Conservation (phyloP, 768 basidiomycete species). For the Sporobolomyces roseus region DNA sequence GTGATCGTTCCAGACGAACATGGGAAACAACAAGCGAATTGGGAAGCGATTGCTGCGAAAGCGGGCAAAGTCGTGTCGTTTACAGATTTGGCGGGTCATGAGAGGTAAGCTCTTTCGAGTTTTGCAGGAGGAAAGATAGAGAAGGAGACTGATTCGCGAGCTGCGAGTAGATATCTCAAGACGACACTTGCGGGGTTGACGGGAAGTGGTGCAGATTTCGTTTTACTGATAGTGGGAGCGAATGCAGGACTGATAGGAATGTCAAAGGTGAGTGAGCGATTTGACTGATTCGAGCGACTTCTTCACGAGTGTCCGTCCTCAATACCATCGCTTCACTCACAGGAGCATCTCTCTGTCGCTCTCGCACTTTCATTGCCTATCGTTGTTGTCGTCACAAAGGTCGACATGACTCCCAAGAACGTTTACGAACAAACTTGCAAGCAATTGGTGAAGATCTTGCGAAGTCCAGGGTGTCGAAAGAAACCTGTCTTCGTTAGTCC, state of each 20-base stretch:
- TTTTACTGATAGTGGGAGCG: conserved; percentile 88
- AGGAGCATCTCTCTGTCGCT: conserved; percentile 93
- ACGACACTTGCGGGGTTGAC: conserved; percentile 94
- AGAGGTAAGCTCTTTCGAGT: conserved; percentile 63
- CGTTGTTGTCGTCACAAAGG: conserved; percentile 90
- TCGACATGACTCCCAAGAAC: conserved; percentile 95
- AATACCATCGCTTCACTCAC: neutral
- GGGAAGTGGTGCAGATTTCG: conserved; percentile 76
- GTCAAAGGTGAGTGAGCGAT: conserved; percentile 44
- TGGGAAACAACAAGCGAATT: conserved; percentile 73
- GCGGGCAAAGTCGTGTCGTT: conserved; percentile 92
- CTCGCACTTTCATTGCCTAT: conserved; percentile 90
- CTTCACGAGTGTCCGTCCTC: too few relatives aligned
- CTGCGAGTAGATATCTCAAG: conserved; percentile 49
- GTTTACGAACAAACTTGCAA: conserved; percentile 85
- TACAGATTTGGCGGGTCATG: conserved; percentile 94
- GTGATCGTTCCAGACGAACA: conserved; percentile 40
- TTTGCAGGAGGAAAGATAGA: neutral
- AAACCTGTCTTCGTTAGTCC: conserved; percentile 49
- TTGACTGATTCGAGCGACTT: neutral
- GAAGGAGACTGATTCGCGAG: too few relatives aligned
- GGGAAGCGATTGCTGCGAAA: conserved; percentile 88
- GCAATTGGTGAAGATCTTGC: conserved; percentile 86
- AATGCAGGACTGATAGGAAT: conserved; percentile 64
- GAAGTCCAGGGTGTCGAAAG: conserved; percentile 75